Percentiles rank a stretch among this genome's conserved stretches.
Conservation (phyloP, 306 rosid genomes). For the Sechiopsis laciniata region DNA sequence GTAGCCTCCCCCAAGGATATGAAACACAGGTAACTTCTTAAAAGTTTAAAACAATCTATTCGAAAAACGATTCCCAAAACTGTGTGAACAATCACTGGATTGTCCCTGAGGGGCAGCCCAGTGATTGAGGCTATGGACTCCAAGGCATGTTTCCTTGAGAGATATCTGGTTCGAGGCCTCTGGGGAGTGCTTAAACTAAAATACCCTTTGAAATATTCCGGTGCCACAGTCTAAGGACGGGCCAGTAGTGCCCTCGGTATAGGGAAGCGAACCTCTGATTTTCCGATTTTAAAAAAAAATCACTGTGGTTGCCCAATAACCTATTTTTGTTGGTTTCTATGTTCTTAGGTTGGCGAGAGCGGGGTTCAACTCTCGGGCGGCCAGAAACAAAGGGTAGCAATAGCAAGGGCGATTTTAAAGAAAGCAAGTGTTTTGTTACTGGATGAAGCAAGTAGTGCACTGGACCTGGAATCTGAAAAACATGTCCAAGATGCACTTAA, state of each 20-base stretch:
- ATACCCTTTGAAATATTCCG: too few relatives aligned
- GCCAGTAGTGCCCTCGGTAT: too few relatives aligned
- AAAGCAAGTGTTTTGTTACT: slow-evolving; percentile 60
- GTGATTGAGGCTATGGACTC: too few relatives aligned
- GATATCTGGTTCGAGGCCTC: too few relatives aligned
- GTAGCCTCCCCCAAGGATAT: slow-evolving; percentile 84
- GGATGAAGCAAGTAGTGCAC: slow-evolving; percentile 94
- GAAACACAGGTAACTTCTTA: slow-evolving; percentile 64
- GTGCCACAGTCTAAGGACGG: too few relatives aligned
- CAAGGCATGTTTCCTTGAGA: too few relatives aligned
- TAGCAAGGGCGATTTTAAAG: slow-evolving; percentile 80
- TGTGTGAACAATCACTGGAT: neutral
- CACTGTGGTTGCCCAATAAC: neutral
- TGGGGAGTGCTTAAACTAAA: too few relatives aligned
- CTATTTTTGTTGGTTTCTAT: neutral
- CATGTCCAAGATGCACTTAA: slow-evolving; percentile 64
- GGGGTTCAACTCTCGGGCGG: slow-evolving; percentile 89
- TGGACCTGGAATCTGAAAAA: slow-evolving; percentile 76
- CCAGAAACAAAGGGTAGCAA: slow-evolving; percentile 76
- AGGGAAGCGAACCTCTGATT: too few relatives aligned
- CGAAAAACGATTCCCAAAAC: neutral
- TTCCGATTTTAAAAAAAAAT: too few relatives aligned
- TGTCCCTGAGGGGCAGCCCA: too few relatives aligned
- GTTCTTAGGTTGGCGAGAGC: slow-evolving; percentile 59
- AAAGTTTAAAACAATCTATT: neutral